Percentiles rank a stretch among this genome's conserved stretches.
Conservation (phyloP, 805 yeast species). For the Starmerella kuoi region DNA sequence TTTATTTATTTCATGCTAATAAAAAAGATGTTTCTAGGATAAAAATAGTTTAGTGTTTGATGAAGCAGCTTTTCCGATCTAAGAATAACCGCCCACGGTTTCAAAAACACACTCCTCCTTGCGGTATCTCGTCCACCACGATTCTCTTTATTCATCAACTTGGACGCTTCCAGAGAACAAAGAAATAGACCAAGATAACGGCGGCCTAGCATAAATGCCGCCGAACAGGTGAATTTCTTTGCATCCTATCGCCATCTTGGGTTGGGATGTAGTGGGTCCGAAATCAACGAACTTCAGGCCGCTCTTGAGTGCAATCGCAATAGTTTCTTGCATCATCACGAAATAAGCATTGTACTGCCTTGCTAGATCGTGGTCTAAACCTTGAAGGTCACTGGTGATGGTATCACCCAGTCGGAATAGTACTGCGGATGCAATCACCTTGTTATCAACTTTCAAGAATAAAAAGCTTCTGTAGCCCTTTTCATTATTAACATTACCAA, state of each 20-base stretch:
- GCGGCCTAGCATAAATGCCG: conserved; percentile 27
- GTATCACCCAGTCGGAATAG: conserved; percentile 36
- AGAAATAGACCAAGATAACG: conserved; percentile 21
- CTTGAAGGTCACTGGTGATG: conserved; percentile 36
- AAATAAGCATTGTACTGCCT: conserved; percentile 35
- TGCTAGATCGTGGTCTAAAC: conserved; percentile 33
- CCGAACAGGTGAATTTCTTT: conserved; percentile 32
- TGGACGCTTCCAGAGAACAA: conserved; percentile 23
- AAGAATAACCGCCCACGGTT: too few species aligned
- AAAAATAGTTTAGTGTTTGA: too few species aligned
- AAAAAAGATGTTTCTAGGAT: too few species aligned
- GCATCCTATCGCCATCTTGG: conserved; percentile 35
- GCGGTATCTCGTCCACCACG: too few species aligned
- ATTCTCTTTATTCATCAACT: conserved; percentile 11
- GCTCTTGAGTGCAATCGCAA: conserved; percentile 32
- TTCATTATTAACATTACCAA: conserved; percentile 27
- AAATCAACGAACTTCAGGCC: conserved; percentile 34
- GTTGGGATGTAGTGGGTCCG: conserved; percentile 37
- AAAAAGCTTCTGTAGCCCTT: conserved; percentile 28
- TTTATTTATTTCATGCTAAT: too few species aligned
- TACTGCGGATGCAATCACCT: conserved; percentile 33
- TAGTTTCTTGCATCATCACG: conserved; percentile 39
- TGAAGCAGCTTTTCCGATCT: too few species aligned
- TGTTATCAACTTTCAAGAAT: conserved; percentile 32
- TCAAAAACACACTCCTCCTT: too few species aligned